phyloP scores from a whole-genome alignment of 164 flowering plant species.

The Echeveria elegans region DNA sequence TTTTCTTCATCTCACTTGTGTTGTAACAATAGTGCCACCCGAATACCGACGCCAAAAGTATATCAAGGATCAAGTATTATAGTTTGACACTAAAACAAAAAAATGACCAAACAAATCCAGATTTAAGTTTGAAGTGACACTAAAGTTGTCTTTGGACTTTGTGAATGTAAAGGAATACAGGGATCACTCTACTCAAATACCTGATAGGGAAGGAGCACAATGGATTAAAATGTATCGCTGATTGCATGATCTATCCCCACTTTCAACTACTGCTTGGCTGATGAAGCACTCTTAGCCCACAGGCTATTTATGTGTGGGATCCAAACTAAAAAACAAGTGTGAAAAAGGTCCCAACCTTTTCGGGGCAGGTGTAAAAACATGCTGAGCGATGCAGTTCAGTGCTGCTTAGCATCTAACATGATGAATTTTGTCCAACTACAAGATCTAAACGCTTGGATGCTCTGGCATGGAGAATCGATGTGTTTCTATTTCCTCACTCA shows the following conservation, averaged over 20 bases:
- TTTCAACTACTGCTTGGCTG: background rate
- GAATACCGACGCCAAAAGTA: background rate
- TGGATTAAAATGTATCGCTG: constrained; percentile 19
- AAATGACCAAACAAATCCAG: no score
- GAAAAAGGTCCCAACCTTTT: background rate
- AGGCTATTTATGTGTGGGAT: background rate
- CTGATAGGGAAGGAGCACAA: constrained; percentile 6
- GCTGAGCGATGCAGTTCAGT: background rate
- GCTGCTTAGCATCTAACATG: background rate
- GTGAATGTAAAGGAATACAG: no score
- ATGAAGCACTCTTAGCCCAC: background rate
- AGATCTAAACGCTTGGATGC: no score
- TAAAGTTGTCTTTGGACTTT: no score
- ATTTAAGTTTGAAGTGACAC: background rate
- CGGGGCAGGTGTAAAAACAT: background rate
- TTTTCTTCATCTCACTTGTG: background rate
- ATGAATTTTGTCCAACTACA: no score
- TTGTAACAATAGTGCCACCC: background rate
- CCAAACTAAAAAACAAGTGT: background rate
- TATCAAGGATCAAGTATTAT: background rate
- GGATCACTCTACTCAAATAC: background rate
- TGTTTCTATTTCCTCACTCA: no score
- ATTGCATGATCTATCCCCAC: constrained; percentile 20
- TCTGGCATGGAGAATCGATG: no score
- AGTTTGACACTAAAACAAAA: background rate